Conservation (phyloP, 2,329 filamentous ascomycete species). For the Tolypocladium sp. region DNA sequence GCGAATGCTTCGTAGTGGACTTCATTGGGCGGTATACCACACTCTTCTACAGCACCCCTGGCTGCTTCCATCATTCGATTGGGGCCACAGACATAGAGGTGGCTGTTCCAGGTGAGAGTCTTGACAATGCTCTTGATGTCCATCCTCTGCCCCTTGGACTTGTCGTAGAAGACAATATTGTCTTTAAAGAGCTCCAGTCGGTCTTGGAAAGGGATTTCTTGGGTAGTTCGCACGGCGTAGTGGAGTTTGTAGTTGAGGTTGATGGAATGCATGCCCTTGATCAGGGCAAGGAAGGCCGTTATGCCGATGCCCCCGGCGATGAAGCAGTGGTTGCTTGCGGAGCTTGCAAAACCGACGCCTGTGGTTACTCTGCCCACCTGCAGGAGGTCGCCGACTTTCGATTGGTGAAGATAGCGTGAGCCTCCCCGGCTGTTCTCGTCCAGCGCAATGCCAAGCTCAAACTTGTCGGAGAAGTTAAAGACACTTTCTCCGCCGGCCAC, state of each 20-base stretch:
- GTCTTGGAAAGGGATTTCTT: conserved; percentile 47
- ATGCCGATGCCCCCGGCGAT: conserved; percentile 58
- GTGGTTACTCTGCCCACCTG: conserved; percentile 40
- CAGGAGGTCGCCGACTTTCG: conserved; percentile 37
- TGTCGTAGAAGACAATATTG: conserved; percentile 43
- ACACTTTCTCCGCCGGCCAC: conserved; percentile 23
- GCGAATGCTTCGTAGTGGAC: conserved; percentile 54
- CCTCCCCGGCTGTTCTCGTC: conserved; percentile 49
- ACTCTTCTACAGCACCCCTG: conserved; percentile 25
- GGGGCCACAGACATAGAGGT: conserved; percentile 55
- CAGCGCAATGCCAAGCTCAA: conserved; percentile 51
- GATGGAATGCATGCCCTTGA: conserved; percentile 30
- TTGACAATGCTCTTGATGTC: conserved; percentile 41
- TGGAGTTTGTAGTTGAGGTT: conserved; percentile 46
- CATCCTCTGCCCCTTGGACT: conserved; percentile 39
- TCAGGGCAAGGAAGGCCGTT: conserved; percentile 50
- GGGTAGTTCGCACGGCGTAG: conserved; percentile 43
- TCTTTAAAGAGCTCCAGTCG: conserved; percentile 31
- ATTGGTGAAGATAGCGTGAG: conserved; percentile 47
- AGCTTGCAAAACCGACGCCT: conserved; percentile 33
- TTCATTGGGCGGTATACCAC: conserved; percentile 36
- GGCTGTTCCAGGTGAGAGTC: conserved; percentile 40
- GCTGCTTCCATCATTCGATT: conserved; percentile 46
- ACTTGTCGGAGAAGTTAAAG: conserved; percentile 29
- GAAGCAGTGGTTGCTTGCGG: conserved; percentile 51